phyloP scores from a whole-genome alignment of 139 green algal species.

The Ulvella scutata region DNA sequence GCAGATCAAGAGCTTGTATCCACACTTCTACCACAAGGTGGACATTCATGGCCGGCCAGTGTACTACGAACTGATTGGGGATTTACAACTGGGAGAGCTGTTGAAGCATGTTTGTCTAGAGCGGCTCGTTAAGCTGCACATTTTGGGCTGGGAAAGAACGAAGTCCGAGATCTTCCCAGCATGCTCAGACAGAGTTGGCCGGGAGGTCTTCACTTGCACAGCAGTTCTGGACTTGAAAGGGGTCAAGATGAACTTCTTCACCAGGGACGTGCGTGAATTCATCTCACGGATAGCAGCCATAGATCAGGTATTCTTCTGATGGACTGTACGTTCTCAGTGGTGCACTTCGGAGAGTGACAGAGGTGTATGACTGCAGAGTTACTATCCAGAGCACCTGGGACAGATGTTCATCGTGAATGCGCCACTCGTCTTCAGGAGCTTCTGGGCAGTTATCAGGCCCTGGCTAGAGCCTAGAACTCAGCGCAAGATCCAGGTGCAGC shows the following conservation, averaged over 20 bases:
- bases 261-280: not conserved
- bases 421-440: not conserved
- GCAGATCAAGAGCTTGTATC: not conserved
- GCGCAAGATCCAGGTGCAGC: not conserved
- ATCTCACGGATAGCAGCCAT: not conserved
- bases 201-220: not conserved
- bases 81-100: not conserved
- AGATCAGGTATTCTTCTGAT: not conserved
- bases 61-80: not conserved
- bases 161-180: not conserved
- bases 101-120: not conserved
- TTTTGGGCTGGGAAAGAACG: not conserved
- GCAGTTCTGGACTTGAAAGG: not conserved
- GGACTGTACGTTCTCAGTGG: too few species aligned
- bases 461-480: not conserved
- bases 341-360: too few species aligned
- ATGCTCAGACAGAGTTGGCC: not conserved
- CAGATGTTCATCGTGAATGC: conserved; percentile 1
- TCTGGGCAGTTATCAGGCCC: not conserved
- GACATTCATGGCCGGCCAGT: not conserved
- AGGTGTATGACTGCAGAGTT: not conserved
- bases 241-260: not conserved
- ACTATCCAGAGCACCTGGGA: not conserved
- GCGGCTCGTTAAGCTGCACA: not conserved
- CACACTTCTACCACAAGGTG: not conserved